phyloP scores from a whole-genome alignment of 768 basidiomycete species.

The Tephrocybe sp. region DNA sequence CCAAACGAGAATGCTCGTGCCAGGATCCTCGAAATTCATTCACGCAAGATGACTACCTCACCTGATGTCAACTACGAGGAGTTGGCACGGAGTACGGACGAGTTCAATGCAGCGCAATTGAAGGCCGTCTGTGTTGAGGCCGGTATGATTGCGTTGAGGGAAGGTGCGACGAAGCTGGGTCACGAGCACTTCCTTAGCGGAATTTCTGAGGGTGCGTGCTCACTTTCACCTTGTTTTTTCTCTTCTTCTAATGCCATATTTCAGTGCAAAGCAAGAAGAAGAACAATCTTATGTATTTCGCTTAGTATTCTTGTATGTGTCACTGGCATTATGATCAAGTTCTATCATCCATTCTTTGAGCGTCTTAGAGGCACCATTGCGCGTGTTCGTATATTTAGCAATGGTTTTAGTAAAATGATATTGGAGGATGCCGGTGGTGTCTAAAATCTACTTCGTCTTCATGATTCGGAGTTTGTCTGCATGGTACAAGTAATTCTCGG shows the following conservation, averaged over 20 bases:
- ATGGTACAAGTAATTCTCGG: conserved; percentile 89
- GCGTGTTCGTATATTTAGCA: not conserved
- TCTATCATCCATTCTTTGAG: not conserved
- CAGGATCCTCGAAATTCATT: conserved; percentile 94
- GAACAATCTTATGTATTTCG: conserved; percentile 95
- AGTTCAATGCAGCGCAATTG: conserved; percentile 96
- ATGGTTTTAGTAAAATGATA: not conserved
- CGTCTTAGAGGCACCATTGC: too few species aligned
- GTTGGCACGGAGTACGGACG: conserved; percentile 93
- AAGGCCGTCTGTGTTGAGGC: conserved; percentile 99
- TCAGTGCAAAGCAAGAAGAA: conserved; percentile 99
- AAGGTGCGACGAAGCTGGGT: conserved; percentile 83
- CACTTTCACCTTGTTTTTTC: conserved; percentile 3
- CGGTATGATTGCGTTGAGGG: conserved; percentile 96
- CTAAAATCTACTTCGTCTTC: conserved; percentile 80
- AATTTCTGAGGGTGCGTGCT: conserved; percentile 75
- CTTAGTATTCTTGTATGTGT: conserved; percentile 49
- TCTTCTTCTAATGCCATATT: conserved; percentile 16
- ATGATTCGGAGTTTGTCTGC: conserved; percentile 77
- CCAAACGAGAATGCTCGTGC: conserved; percentile 97
- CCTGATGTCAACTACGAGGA: conserved; percentile 96
- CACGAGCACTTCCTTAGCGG: conserved; percentile 98
- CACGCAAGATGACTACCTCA: conserved; percentile 90
- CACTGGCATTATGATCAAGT: too few species aligned
- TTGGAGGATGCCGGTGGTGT: not conserved